These are phyloP conservation scores for Monotropa hypopitys DNA, from an alignment of 179 eudicot species.

Conservation along the genomic window DNA sequence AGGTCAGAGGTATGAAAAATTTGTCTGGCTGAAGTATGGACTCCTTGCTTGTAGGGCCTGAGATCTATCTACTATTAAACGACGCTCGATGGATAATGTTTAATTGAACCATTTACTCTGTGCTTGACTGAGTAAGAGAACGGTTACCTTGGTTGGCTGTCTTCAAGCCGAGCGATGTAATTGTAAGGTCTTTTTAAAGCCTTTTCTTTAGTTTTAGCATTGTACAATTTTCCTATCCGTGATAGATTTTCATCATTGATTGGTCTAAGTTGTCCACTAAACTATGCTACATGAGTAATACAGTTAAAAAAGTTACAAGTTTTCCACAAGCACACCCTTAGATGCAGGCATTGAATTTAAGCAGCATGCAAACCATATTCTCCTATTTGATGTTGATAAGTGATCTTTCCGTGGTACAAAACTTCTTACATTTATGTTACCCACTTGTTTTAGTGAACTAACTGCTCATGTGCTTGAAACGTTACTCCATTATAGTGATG, in stretches of 20 bases:
- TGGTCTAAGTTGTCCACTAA: neutral
- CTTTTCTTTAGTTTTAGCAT: neutral
- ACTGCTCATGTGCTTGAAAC: neutral
- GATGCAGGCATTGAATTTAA: neutral
- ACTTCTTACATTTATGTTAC: neutral
- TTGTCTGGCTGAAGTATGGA: neutral
- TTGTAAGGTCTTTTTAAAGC: neutral
- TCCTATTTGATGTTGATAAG: neutral
- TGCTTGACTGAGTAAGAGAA: neutral
- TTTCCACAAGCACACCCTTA: neutral
- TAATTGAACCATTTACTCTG: neutral
- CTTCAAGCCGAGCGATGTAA: neutral
- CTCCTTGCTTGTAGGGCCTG: slow-evolving; percentile 3
- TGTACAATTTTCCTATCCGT: neutral
- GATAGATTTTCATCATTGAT: neutral
- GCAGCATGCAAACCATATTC: neutral
- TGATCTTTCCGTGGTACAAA: neutral
- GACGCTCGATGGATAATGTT: neutral
- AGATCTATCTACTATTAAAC: neutral
- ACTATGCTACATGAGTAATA: neutral
- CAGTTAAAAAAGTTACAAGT: neutral
- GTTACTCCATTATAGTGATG: neutral
- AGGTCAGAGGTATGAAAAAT: slow-evolving; percentile 72
- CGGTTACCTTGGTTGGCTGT: neutral
- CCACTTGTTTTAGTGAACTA: neutral